A percentile compares a stretch with the other conserved stretches of the same genome.
phyloP scores from a whole-genome alignment of 2,329 filamentous ascomycete species.

The Cladophialophora chaetospira region DNA sequence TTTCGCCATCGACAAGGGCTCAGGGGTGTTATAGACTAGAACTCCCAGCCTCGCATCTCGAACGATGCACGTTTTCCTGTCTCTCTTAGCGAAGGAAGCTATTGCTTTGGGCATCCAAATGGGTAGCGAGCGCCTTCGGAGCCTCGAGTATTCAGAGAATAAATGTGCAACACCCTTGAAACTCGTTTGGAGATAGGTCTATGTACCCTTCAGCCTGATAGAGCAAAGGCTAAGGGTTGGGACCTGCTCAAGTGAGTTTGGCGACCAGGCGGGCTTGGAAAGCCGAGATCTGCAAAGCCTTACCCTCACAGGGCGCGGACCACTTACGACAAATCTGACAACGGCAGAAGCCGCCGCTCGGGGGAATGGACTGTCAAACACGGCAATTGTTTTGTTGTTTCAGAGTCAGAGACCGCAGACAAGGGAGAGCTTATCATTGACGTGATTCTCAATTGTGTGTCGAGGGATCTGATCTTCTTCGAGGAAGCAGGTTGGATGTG shows the following conservation, averaged over 20 bases:
- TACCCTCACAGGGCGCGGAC: conserved; percentile 2
- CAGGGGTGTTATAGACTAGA: too few species aligned
- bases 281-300: conserved; percentile 1
- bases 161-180: too few species aligned
- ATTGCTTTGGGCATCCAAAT: too few species aligned
- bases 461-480: not conserved
- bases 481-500: not conserved
- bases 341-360: not conserved
- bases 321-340: not conserved
- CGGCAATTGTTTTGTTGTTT: conserved; percentile 2
- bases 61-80: too few species aligned
- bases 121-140: too few species aligned
- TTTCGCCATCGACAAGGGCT: too few species aligned
- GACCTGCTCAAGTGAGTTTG: not conserved
- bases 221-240: not conserved
- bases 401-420: not conserved
- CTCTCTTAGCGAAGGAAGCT: too few species aligned
- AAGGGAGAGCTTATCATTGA: not conserved
- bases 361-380: not conserved
- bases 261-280: not conserved
- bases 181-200: too few species aligned
- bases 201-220: not conserved
- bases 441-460: not conserved
- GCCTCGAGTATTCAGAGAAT: too few species aligned
- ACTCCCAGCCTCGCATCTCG: too few species aligned